These are phyloP conservation scores for Emydomyces testavorans DNA, from an alignment of 2,329 filamentous ascomycete genomes.

Conservation along the genomic window DNA sequence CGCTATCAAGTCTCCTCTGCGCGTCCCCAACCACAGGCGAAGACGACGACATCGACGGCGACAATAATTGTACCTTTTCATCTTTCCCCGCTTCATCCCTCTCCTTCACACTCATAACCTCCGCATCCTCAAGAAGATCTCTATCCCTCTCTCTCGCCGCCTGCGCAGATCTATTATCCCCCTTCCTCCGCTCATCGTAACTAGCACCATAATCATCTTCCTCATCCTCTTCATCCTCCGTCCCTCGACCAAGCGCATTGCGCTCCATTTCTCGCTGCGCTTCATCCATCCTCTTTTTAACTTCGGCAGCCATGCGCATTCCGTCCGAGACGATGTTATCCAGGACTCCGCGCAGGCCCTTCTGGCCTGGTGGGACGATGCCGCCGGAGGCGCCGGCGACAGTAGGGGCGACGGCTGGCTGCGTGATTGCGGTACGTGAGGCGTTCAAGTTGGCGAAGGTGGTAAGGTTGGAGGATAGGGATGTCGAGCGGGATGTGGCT, in stretches of 20 bases:
- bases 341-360: slow-evolving; percentile 79
- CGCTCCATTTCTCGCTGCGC: slow-evolving; percentile 84
- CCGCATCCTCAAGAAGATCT: slow-evolving; percentile 38
- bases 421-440: slow-evolving; percentile 34
- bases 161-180: slow-evolving; percentile 22
- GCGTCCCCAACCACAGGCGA: slow-evolving; percentile 13
- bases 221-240: slow-evolving; percentile 55
- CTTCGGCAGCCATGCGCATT: slow-evolving; percentile 89
- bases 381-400: slow-evolving; percentile 45
- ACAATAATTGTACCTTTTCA: slow-evolving; percentile 15
- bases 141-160: slow-evolving; percentile 49
- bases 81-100: slow-evolving; percentile 25
- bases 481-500: slow-evolving; percentile 35
- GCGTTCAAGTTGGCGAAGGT: slow-evolving; percentile 65
- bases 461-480: slow-evolving; percentile 60
- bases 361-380: slow-evolving; percentile 53
- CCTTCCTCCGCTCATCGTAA: slow-evolving; percentile 25
- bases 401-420: slow-evolving; percentile 26
- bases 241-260: slow-evolving; percentile 58
- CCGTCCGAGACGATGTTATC: slow-evolving; percentile 97
- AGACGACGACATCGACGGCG: background rate
- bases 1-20: slow-evolving; percentile 18
- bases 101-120: slow-evolving; percentile 36
- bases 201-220: slow-evolving; percentile 44
- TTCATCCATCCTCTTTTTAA: slow-evolving; percentile 86